Percentiles rank a stretch among this genome's conserved stretches.
phyloP scores from a whole-genome alignment of 1,139 yeast genomes.

The Geotrichum siamense region DNA sequence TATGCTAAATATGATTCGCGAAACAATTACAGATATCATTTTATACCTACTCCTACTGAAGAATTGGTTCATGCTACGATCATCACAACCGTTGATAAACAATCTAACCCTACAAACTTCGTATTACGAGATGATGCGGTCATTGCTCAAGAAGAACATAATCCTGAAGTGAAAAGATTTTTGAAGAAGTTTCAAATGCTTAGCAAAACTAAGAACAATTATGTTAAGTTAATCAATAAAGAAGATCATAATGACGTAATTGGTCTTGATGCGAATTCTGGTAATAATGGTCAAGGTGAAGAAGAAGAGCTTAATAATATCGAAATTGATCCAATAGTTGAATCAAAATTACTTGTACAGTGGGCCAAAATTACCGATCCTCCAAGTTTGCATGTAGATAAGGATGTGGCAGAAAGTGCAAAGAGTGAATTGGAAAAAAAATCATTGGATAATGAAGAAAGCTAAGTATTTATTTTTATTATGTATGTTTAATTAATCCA shows the following conservation, averaged over 20 bases:
- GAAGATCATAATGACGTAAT: slow-evolving; percentile 14
- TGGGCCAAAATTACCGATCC: slow-evolving; percentile 24
- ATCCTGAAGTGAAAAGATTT: slow-evolving; percentile 19
- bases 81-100: slow-evolving; percentile 11
- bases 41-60: slow-evolving; percentile 15
- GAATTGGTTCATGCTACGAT: slow-evolving; percentile 12
- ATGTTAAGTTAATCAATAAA: slow-evolving; percentile 6
- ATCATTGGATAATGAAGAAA: neutral
- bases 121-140: slow-evolving; percentile 2
- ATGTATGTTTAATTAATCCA: too few relatives aligned
- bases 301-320: slow-evolving; percentile 12
- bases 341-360: slow-evolving; percentile 18
- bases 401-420: slow-evolving; percentile 12
- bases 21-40: slow-evolving; percentile 10
- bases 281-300: slow-evolving; percentile 1
- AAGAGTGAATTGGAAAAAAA: slow-evolving; percentile 4
- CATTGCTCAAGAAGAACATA: slow-evolving; percentile 13
- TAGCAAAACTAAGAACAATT: slow-evolving; percentile 13
- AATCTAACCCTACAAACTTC: slow-evolving; percentile 19
- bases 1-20: slow-evolving; percentile 19
- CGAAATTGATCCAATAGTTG: slow-evolving; percentile 10
- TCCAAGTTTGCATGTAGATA: slow-evolving; percentile 17
- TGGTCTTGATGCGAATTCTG: slow-evolving; percentile 6
- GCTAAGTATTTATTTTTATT: too few relatives aligned
- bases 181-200: slow-evolving; percentile 17